Conservation (phyloP, 2,329 filamentous ascomycete species). For the Talaromyces funiculosus region DNA sequence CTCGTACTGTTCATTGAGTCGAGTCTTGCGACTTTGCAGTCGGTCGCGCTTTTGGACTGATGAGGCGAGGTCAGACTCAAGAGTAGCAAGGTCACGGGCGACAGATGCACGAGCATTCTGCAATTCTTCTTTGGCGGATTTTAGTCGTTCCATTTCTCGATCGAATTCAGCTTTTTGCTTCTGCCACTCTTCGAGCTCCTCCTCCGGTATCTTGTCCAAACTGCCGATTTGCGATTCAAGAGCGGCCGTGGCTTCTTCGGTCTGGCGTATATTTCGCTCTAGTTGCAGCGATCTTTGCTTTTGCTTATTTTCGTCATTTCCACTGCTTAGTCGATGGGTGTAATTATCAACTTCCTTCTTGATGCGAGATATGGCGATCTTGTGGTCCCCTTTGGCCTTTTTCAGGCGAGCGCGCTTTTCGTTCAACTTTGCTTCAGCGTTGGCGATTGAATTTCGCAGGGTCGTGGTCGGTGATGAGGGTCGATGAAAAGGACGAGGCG, state of each 20-base stretch:
- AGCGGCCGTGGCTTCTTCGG: constrained; percentile 55
- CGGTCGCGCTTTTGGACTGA: constrained; percentile 55
- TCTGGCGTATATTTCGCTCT: constrained; percentile 57
- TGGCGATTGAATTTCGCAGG: constrained; percentile 58
- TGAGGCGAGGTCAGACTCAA: constrained; percentile 50
- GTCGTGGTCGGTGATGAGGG: constrained; percentile 61
- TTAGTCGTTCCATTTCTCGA: constrained; percentile 48
- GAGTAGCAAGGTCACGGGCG: constrained; percentile 47
- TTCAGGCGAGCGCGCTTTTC: constrained; percentile 56
- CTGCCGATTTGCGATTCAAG: constrained; percentile 51
- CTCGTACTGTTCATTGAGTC: constrained; percentile 58
- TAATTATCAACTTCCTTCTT: constrained; percentile 58
- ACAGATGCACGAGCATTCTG: constrained; percentile 46
- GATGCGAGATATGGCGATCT: constrained; percentile 51
- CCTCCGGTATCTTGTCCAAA: constrained; percentile 53
- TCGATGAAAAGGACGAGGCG: constrained; percentile 54
- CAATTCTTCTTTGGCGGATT: constrained; percentile 47
- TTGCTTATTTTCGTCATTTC: constrained; percentile 57
- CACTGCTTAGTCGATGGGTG: constrained; percentile 53
- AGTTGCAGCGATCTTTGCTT: constrained; percentile 57
- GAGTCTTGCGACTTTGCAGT: constrained; percentile 51
- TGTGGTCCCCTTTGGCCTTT: constrained; percentile 57
- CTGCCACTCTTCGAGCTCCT: constrained; percentile 50
- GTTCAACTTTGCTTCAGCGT: constrained; percentile 55
- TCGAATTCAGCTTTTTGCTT: constrained; percentile 52